phyloP scores from a whole-genome alignment of 768 basidiomycete genomes.

The Infundibulicybe gibba region DNA sequence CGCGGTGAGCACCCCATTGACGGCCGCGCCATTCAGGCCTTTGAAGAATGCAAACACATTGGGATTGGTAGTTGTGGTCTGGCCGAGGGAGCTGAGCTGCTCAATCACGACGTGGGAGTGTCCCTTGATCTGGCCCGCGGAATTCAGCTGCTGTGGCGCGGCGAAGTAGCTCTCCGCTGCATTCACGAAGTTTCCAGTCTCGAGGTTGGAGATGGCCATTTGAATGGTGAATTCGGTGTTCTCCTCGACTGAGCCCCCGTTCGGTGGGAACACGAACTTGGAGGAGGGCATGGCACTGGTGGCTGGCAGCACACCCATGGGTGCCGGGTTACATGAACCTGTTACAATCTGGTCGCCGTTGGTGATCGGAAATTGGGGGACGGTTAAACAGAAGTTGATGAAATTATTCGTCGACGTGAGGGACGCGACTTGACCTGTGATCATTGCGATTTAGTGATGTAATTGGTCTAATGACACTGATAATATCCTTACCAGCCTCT shows the following conservation, averaged over 20 bases:
- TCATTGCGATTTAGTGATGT: not conserved
- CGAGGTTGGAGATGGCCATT: slow-evolving; percentile 41
- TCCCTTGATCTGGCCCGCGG: slow-evolving; percentile 47
- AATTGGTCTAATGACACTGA: not conserved
- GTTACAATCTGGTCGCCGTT: slow-evolving; percentile 48
- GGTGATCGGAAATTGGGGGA: slow-evolving; percentile 44
- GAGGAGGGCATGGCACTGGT: slow-evolving; percentile 42
- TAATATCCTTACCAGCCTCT: slow-evolving; percentile 18
- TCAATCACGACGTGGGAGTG: slow-evolving; percentile 61
- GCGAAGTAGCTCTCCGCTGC: slow-evolving; percentile 49
- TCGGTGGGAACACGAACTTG: slow-evolving; percentile 42
- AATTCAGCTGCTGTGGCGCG: slow-evolving; percentile 54
- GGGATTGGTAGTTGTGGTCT: slow-evolving; percentile 46
- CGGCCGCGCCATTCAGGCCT: slow-evolving; percentile 41
- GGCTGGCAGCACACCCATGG: slow-evolving; percentile 52
- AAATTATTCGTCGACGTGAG: slow-evolving; percentile 59
- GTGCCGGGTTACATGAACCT: slow-evolving; percentile 58
- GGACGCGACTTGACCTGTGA: slow-evolving; percentile 46
- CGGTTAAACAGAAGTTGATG: slow-evolving; percentile 50
- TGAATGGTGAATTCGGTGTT: slow-evolving; percentile 47
- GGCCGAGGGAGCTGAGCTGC: slow-evolving; percentile 33
- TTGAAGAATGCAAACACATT: slow-evolving; percentile 56
- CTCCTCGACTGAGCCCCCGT: slow-evolving; percentile 40
- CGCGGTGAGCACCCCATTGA: slow-evolving; percentile 42
- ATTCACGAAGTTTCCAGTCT: slow-evolving; percentile 57